These are phyloP conservation scores for Picea abies DNA, from an alignment of 83 land plant species.

Conservation along the genomic window DNA sequence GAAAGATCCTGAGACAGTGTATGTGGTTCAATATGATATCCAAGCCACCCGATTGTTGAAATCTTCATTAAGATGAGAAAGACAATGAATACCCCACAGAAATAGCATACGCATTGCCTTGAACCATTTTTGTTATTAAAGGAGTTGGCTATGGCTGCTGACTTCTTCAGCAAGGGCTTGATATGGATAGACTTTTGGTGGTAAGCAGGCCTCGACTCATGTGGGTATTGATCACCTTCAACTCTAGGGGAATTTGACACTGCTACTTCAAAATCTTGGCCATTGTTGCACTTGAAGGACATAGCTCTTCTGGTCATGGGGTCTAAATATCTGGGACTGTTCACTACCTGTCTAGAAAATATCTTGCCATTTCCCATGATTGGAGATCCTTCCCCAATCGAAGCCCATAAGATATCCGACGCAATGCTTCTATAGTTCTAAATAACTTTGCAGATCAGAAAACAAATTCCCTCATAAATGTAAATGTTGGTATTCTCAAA, in stretches of 20 bases:
- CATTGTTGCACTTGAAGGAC: constrained; percentile 53
- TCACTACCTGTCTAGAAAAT: too few relatives aligned
- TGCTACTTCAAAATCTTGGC: constrained; percentile 11
- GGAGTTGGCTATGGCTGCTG: constrained; percentile 8
- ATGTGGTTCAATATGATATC: constrained; percentile 27
- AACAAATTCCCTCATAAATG: too few relatives aligned
- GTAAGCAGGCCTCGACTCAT: constrained; percentile 12
- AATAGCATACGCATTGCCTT: constrained; percentile 59
- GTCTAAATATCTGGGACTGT: constrained; percentile 53
- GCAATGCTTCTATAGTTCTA: too few relatives aligned
- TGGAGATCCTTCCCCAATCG: background rate
- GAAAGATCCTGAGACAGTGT: too few relatives aligned
- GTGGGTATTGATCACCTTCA: constrained; percentile 20
- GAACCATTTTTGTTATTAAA: constrained; percentile 37
- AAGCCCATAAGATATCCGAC: background rate
- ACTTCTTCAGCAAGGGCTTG: constrained; percentile 21
- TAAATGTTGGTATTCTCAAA: too few relatives aligned
- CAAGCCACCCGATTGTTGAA: constrained; percentile 45
- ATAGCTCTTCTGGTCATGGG: constrained; percentile 55
- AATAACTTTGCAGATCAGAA: too few relatives aligned
- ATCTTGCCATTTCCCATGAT: too few relatives aligned
- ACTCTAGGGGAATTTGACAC: background rate
- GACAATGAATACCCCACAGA: constrained; percentile 56
- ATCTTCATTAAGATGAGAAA: constrained; percentile 49
- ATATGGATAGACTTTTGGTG: constrained; percentile 2